Base-by-base conservation (phyloP, 768 basidiomycete species). In the Macrolepiota albuminosa region DNA sequence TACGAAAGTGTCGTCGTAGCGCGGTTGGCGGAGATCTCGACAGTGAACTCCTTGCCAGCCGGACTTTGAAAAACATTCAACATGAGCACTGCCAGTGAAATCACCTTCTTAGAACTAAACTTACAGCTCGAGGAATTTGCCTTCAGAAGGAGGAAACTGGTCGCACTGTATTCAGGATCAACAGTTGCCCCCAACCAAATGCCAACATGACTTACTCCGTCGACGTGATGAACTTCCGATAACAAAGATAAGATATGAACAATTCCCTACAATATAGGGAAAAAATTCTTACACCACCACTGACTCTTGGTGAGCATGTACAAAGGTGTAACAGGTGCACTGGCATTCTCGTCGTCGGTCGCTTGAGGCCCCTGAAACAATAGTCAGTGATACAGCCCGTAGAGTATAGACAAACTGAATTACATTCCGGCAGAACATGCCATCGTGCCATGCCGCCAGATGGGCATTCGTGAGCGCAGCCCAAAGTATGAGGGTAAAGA, bases 1-100 rank as follows among this genome's bases (percentile, higher is more conserved):
- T 76, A 80, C 0, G 80, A 77, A 11, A 81, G 69, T 6, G 74
- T 64, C 24, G 82, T 84, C 61, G 76, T 70, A 34, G 75, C 83
- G 13, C 78, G 77, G 67, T 84, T 83, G 8, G 75, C 71, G 5
- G 78, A 77, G 31, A 83, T 72, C 65, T 83, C 81, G 21, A 82
- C 75, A 1, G 73, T 75, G 66, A 83, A 82, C 42, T 71, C 69
- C 43, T 73, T 70, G 39, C 81, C 81, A 3, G 79, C 83, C 8
- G 82, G 83, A 11, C 82, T 81, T 13, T 3, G 10, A 42, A 21
- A 13, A 52, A 29, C 8, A 43, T 16, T 54, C 24, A 59, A 1
- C 11, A 24, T 33, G 31, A 36, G 8, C 45, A 36, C 3, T 33
- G 7, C 6, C 16, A 13, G 36, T 49, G 24, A 50, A n/a, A 29